These are phyloP conservation scores for Claviceps pusilla DNA, from an alignment of 2,329 filamentous ascomycete genomes.

Conservation along the genomic window DNA sequence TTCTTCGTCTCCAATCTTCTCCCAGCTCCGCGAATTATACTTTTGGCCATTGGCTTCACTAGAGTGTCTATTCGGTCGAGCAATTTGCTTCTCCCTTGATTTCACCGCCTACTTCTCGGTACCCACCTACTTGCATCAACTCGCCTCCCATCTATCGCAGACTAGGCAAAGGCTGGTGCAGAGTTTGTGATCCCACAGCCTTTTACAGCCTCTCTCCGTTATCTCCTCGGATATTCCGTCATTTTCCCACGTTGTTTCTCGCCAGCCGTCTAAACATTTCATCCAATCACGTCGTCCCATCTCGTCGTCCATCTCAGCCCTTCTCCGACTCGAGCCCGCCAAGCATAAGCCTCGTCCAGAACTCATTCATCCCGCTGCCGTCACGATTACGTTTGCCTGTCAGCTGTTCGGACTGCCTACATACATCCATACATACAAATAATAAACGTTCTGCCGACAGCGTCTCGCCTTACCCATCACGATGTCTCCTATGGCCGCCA, in stretches of 20 bases:
- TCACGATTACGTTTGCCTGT: not conserved
- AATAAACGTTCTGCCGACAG: not conserved
- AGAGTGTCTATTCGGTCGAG: not conserved
- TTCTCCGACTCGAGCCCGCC: not conserved
- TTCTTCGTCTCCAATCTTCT: not conserved
- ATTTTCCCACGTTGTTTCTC: not conserved
- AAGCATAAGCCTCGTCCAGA: not conserved
- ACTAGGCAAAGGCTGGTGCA: not conserved
- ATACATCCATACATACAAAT: not conserved
- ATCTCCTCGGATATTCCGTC: not conserved
- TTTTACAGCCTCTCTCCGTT: no score
- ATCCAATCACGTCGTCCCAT: not conserved
- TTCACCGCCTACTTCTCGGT: no score
- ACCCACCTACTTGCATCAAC: not conserved
- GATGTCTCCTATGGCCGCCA: conserved; percentile 7
- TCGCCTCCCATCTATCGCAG: not conserved
- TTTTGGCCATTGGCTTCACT: no score
- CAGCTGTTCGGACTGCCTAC: not conserved
- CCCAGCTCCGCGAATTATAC: not conserved
- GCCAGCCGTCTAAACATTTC: not conserved
- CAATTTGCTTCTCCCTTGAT: not conserved
- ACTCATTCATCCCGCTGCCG: not conserved
- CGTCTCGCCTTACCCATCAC: not conserved
- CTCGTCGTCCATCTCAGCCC: not conserved
- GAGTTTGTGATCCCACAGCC: not conserved